A percentile compares a stretch with the other conserved stretches of the same genome.
phyloP scores from a whole-genome alignment of 257 asterid genomes.

The Avicennia marina region DNA sequence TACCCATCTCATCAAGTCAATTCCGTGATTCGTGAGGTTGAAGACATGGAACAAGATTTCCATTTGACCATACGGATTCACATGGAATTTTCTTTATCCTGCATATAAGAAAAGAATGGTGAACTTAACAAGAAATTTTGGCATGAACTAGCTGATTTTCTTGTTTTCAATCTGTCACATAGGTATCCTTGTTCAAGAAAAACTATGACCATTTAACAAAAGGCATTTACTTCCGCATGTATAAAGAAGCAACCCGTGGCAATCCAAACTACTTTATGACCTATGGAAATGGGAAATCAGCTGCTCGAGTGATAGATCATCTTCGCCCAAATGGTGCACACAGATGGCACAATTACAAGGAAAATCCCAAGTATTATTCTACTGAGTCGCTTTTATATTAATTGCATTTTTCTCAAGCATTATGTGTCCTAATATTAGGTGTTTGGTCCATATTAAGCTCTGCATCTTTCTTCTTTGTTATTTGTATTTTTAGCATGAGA shows the following conservation, averaged over 20 bases:
- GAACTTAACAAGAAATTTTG: too few species aligned
- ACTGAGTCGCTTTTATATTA: background rate
- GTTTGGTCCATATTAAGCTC: background rate
- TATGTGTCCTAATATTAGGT: background rate
- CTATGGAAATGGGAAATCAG: slow-evolving; percentile 74
- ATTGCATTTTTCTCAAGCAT: background rate
- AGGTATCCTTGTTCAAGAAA: slow-evolving; percentile 89
- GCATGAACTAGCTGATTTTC: slow-evolving; percentile 7
- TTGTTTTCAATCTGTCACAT: slow-evolving; percentile 3
- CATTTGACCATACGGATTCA: too few species aligned
- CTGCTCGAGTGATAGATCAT: slow-evolving; percentile 72
- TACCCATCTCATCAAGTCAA: too few species aligned
- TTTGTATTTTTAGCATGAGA: slow-evolving; percentile 10
- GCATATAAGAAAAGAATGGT: too few species aligned
- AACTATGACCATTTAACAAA: slow-evolving; percentile 56
- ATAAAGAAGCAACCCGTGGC: slow-evolving; percentile 59
- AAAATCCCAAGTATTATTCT: slow-evolving; percentile 51
- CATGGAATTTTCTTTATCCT: too few species aligned
- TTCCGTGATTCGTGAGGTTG: too few species aligned
- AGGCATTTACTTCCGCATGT: slow-evolving; percentile 51
- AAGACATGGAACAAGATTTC: too few species aligned
- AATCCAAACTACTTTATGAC: slow-evolving; percentile 78
- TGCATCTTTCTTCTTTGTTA: background rate
- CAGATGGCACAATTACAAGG: slow-evolving; percentile 76
- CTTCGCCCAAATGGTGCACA: slow-evolving; percentile 90